phyloP scores from a whole-genome alignment of 2,329 filamentous ascomycete genomes.

The Phymatotrichopsis omnivora region DNA sequence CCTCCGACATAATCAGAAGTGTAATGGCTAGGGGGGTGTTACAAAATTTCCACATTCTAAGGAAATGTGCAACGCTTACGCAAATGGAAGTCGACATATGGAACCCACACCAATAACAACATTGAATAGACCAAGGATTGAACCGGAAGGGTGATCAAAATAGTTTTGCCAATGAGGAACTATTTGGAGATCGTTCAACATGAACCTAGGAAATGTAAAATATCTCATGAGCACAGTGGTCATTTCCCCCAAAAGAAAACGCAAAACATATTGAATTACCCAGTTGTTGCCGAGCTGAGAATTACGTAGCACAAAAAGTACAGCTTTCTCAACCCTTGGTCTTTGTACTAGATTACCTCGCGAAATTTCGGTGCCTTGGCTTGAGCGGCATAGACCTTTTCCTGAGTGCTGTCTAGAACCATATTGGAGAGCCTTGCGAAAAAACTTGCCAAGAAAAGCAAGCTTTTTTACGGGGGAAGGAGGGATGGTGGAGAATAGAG shows the following conservation, averaged over 20 bases:
- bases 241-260: background rate
- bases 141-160: slow-evolving; percentile 40
- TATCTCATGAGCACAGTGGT: background rate
- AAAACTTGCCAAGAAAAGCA: no score
- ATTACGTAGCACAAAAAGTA: slow-evolving; percentile 34
- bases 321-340: slow-evolving; percentile 33
- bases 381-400: slow-evolving; percentile 8
- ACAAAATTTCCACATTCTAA: no score
- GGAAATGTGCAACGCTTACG: slow-evolving; percentile 1
- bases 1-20: slow-evolving; percentile 38
- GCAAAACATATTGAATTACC: slow-evolving; percentile 40
- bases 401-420: no score
- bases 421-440: no score
- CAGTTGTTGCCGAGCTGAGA: slow-evolving; percentile 34
- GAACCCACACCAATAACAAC: slow-evolving; percentile 40
- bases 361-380: slow-evolving; percentile 10
- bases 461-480: no score
- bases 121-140: slow-evolving; percentile 39
- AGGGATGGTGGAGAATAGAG: no score
- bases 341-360: slow-evolving; percentile 32
- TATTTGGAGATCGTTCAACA: slow-evolving; percentile 50
- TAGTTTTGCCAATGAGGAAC: slow-evolving; percentile 45
- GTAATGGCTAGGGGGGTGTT: slow-evolving; percentile 34
- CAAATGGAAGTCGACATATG: slow-evolving; percentile 37
- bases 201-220: slow-evolving; percentile 33